Evolutionary conservation across 331 rosid species (phyloP).

Genomic region (Spiraea crenata): DNA sequence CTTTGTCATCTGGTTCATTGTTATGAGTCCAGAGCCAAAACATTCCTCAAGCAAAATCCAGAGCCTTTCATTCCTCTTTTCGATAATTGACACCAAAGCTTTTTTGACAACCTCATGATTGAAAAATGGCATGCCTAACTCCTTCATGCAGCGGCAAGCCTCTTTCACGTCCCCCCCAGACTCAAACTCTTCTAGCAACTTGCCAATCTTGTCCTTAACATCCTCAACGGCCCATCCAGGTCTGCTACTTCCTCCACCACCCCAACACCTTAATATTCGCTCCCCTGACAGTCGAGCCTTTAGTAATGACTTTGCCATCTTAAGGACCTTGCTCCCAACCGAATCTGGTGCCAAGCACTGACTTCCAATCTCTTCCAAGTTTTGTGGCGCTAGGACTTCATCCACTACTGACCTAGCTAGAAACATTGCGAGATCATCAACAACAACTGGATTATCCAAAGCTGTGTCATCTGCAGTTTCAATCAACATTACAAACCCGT

Average conservation of each 20-base stretch:
- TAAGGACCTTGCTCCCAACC: conserved; percentile 51
- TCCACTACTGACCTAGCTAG: conserved; percentile 66
- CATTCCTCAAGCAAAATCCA: conserved; percentile 64
- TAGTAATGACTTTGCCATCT: conserved; percentile 59
- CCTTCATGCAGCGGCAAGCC: conserved; percentile 63
- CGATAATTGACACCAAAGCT: conserved; percentile 48
- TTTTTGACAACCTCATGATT: conserved; percentile 78
- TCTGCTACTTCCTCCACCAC: conserved; percentile 65
- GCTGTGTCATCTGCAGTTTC: conserved; percentile 80
- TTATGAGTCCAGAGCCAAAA: conserved; percentile 59
- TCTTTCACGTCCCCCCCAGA: conserved; percentile 59
- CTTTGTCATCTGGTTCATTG: conserved; percentile 62
- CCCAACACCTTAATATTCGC: conserved; percentile 73
- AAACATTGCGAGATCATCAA: conserved; percentile 78
- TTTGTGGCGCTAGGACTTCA: conserved; percentile 68
- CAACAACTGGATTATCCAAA: conserved; percentile 63
- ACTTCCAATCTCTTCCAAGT: conserved; percentile 65
- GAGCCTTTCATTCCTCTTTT: conserved; percentile 58
- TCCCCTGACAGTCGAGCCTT: conserved; percentile 66
- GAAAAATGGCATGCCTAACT: conserved; percentile 80
- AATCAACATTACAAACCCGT: conserved; percentile 60
- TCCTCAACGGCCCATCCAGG: conserved; percentile 70
- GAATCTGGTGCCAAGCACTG: conserved; percentile 42
- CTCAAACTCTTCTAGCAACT: conserved; percentile 63
- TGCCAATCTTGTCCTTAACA: conserved; percentile 64